A percentile compares a stretch with the other conserved stretches of the same genome.
phyloP scores from a whole-genome alignment of 345 rosid genomes.

The Cochlearia excelsa region DNA sequence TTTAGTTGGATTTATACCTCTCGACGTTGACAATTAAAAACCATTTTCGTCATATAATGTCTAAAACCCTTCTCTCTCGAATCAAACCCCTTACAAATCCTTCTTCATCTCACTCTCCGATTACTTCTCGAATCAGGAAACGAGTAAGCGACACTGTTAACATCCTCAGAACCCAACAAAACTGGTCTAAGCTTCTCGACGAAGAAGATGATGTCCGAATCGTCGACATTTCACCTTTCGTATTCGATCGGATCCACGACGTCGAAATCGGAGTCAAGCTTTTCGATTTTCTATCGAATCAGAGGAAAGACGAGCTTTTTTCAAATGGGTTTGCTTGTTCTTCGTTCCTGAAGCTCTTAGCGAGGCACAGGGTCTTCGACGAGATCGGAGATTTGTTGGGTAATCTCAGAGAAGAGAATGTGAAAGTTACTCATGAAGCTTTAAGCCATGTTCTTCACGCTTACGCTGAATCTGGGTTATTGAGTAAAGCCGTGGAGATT shows the following conservation, averaged over 20 bases:
- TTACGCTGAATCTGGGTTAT: conserved; percentile 50
- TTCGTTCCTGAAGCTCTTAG: conserved; percentile 70
- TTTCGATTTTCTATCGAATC: conserved; percentile 52
- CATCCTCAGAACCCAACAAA: conserved; percentile 52
- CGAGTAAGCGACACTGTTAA: conserved; percentile 48
- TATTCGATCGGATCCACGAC: conserved; percentile 65
- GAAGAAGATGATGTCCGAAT: conserved; percentile 36
- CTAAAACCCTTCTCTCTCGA: conserved; percentile 68
- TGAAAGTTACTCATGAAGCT: conserved; percentile 56
- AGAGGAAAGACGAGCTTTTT: conserved; percentile 27
- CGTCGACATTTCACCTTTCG: conserved; percentile 56
- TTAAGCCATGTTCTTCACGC: conserved; percentile 52
- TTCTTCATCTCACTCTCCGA: conserved; percentile 28
- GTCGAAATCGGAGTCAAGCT: conserved; percentile 56
- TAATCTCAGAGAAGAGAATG: conserved; percentile 41
- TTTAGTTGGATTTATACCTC: background rate
- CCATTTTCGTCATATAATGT: conserved; percentile 41
- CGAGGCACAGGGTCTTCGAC: conserved; percentile 46
- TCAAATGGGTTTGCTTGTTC: conserved; percentile 59
- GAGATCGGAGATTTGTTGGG: conserved; percentile 49
- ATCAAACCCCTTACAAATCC: conserved; percentile 53
- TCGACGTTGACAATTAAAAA: conserved; percentile 21
- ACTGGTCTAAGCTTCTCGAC: conserved; percentile 48
- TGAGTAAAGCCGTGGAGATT: conserved; percentile 54
- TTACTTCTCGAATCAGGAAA: conserved; percentile 38